These are phyloP conservation scores for Ogataea naganishii DNA, from an alignment of 805 yeast genomes.

Conservation along the genomic window DNA sequence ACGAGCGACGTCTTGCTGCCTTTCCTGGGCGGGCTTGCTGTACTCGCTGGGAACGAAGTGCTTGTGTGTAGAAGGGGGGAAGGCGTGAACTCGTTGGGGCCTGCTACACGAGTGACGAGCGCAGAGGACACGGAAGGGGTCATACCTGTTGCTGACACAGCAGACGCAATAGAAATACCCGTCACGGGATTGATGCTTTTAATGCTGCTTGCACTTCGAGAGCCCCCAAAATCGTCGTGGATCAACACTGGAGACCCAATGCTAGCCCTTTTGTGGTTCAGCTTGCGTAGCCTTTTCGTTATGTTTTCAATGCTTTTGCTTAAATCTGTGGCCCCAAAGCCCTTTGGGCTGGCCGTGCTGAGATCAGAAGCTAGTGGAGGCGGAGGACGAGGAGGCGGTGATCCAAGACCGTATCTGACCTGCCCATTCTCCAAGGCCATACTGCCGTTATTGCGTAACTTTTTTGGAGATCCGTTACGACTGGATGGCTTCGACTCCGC, in stretches of 20 bases:
- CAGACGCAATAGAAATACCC: too few species aligned
- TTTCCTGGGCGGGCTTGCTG: neutral
- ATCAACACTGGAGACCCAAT: too few species aligned
- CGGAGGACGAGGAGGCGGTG: slow-evolving; percentile 10
- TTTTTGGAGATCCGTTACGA: slow-evolving; percentile 1
- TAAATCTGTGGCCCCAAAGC: slow-evolving; percentile 7
- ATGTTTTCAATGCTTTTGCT: slow-evolving; percentile 13
- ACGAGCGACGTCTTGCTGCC: slow-evolving; percentile 1
- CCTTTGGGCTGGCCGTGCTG: neutral
- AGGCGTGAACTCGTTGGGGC: slow-evolving; percentile 2
- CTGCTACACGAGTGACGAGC: slow-evolving; percentile 1
- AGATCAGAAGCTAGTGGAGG: slow-evolving; percentile 7
- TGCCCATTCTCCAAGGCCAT: slow-evolving; percentile 2
- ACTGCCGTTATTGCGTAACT: neutral
- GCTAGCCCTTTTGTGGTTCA: too few species aligned
- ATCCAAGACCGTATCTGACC: neutral
- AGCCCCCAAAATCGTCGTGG: neutral
- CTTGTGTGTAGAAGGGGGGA: slow-evolving; percentile 5
- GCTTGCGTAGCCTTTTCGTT: slow-evolving; percentile 16
- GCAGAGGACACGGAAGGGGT: neutral
- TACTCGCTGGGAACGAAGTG: too few species aligned
- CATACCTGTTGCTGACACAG: neutral
- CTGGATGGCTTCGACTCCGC: too few species aligned
- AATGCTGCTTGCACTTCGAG: neutral
- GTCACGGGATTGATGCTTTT: neutral